Base-by-base conservation (phyloP, 768 basidiomycete species). In the Suillus bovinus region DNA sequence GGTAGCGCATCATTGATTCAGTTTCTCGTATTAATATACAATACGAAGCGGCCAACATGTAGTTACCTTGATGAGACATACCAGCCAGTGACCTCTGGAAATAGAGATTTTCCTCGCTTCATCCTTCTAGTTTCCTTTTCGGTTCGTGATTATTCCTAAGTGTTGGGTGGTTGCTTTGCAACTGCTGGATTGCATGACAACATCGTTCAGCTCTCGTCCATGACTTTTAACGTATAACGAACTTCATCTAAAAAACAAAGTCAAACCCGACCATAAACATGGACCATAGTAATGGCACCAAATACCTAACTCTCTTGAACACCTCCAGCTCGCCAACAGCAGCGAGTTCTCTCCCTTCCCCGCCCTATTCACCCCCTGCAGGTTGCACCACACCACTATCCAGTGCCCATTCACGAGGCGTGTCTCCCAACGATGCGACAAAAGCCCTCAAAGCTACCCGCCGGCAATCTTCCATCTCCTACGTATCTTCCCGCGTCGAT, bases 1-100 rank as follows among this genome's bases (percentile, higher is more conserved):
- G 70, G 74, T 70, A 17, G 74, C 70, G 59, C 71, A 74, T 69
- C 69, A 67, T 59, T 75, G 61, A 75, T 56, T 27, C 17, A 11
- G 10, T 24, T 13, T 27, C 38, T 56, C 38, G 20, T 56, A 29
- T 56, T 39, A 29, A 27, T 27, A 56, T 27, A 39, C 20, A 39
- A 3, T 52, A 20, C 20, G 20, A 20, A 33, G 31, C 24, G 22
- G 46, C 17, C 17, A 24, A 16, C 2, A 55, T 55, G 34, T 55
- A 55, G 36, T 55, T 38, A 55, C 34, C 34, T 54, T 16, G 52
- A 17, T 54, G 22, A 55, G 54, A 55, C 36, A 55, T 55, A 55
- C 54, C 54, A 55, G 54, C 9, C 54, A 24, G 34, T 55, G 36
- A 33, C 31, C 54, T 55, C 22, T 34, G 24, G 54, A 55, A 55